Conservation (phyloP, 2,329 filamentous ascomycete species). For the Xylariaceae sp. region DNA sequence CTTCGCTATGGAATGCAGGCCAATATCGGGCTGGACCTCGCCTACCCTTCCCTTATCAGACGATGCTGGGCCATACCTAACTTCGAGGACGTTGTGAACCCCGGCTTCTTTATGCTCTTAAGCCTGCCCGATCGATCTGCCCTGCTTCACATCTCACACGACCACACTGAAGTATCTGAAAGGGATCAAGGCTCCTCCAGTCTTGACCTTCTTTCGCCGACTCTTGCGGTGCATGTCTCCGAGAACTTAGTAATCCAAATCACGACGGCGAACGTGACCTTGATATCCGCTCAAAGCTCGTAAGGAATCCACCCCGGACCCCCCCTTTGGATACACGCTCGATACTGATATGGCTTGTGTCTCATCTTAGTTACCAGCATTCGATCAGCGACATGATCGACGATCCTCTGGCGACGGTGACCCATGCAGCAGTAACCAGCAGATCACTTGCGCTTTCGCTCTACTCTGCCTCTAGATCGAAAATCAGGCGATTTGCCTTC, state of each 20-base stretch:
- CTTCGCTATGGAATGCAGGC: slow-evolving; percentile 66
- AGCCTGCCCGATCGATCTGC: slow-evolving; percentile 45
- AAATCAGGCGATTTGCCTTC: slow-evolving; percentile 36
- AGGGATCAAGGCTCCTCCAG: slow-evolving; percentile 35
- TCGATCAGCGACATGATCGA: slow-evolving; percentile 31
- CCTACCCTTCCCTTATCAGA: slow-evolving; percentile 43
- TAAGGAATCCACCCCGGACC: too few species aligned
- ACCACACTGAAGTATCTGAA: slow-evolving; percentile 42
- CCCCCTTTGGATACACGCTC: too few species aligned
- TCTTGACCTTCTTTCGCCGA: slow-evolving; percentile 50
- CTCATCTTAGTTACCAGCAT: slow-evolving; percentile 28
- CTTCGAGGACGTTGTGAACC: slow-evolving; percentile 16
- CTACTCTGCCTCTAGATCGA: slow-evolving; percentile 32
- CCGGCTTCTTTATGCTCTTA: slow-evolving; percentile 39
- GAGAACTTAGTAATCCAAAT: slow-evolving; percentile 45
- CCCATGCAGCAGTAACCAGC: slow-evolving; percentile 38
- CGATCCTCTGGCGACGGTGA: slow-evolving; percentile 28
- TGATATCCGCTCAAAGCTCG: slow-evolving; percentile 35
- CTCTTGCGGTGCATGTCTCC: slow-evolving; percentile 39
- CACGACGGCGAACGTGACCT: slow-evolving; percentile 43
- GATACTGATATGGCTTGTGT: too few species aligned
- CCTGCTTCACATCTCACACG: slow-evolving; percentile 43
- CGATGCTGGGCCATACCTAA: slow-evolving; percentile 48
- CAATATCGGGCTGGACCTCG: slow-evolving; percentile 54
- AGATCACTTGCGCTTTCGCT: slow-evolving; percentile 40